Evolutionary conservation across 1,284 basidiomycete genomes (phyloP), one percentile per base, ranked within the genome.

Genomic region (Naganishia liquefaciens): DNA sequence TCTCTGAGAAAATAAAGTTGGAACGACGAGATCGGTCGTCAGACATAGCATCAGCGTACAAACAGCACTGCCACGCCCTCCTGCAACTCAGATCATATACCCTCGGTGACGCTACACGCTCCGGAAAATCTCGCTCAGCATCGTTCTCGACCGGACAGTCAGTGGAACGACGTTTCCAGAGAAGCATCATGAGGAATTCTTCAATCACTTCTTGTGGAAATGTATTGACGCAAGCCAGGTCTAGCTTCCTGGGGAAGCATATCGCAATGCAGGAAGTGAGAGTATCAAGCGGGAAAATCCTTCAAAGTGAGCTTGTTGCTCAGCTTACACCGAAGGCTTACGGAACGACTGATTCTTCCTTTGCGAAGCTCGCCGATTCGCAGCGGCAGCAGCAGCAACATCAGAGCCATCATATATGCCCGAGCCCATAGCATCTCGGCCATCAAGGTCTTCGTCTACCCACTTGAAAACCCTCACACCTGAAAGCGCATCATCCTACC

Each of bases 401-500:
- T 47, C 33, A 44, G 43, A 61, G 28, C 28, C 64, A 15, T 47
- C 54, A 0, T 55, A 61, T 33, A n/a, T 27, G 5, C 54, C 57
- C 3, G 51, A 37, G 30, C 49, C 62, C 42, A 37, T 50, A 21
- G 28, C 54, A 39, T 50, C 61, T 17, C 42, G 50, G 49, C 49
- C 54, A 11, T 21, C 51, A 30, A 50, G 28, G 27, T 40, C 19
- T 47, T 23, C 17, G n/a, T 19, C 64, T 62, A 42, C 69, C 43
- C 25, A 49, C 33, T 33, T 42, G 23, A 42, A 23, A 40, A 17
- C 63, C 19, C 25, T 65, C 62, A 71, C 70, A 17, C 62, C 69
- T 15, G 47, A 46, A 44, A 28, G 63, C 19, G 78, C 78, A 25
- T 70, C 71, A 49, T 39, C 65, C 17, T 79, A 74, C 71, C 70